These are phyloP conservation scores for Hypericum androsaemum DNA, from an alignment of 345 rosid species.

Conservation along the genomic window DNA sequence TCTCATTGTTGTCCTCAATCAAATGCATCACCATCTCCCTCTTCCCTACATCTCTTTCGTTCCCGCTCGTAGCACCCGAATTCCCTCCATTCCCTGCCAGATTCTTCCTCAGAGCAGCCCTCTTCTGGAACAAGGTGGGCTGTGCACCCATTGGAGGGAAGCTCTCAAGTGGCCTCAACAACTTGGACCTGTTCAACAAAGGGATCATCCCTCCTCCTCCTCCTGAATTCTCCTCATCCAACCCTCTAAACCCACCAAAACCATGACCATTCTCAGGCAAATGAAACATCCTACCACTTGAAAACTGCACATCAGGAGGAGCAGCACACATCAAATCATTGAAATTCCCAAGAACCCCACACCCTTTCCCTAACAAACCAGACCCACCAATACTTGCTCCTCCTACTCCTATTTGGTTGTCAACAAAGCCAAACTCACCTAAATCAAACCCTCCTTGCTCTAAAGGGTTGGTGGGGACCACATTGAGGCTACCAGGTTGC, in stretches of 20 bases:
- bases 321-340: slow-evolving; percentile 33
- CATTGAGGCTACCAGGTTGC: slow-evolving; percentile 38
- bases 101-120: slow-evolving; percentile 47
- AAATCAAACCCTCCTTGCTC: slow-evolving; percentile 38
- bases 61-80: slow-evolving; percentile 22
- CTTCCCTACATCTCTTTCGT: slow-evolving; percentile 36
- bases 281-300: slow-evolving; percentile 21
- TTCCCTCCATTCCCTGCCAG: slow-evolving; percentile 23
- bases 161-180: slow-evolving; percentile 39
- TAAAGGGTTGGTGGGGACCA: slow-evolving; percentile 34
- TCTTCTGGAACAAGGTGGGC: slow-evolving; percentile 51
- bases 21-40: slow-evolving; percentile 19
- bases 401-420: slow-evolving; percentile 34
- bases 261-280: slow-evolving; percentile 25
- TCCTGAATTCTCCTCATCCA: slow-evolving; percentile 27
- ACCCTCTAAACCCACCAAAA: slow-evolving; percentile 31
- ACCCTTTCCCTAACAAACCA: slow-evolving; percentile 23
- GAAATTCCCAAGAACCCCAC: slow-evolving; percentile 27
- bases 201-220: slow-evolving; percentile 20
- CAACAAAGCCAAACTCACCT: slow-evolving; percentile 41
- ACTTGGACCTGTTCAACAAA: slow-evolving; percentile 41
- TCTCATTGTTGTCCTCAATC: slow-evolving; percentile 20
- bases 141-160: slow-evolving; percentile 48
- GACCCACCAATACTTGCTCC: slow-evolving; percentile 14
- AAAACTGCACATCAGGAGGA: slow-evolving; percentile 21